Evolutionary conservation across 495 filamentous ascomycete species (phyloP).

Genomic region (Beverwykella pulmonaria): DNA sequence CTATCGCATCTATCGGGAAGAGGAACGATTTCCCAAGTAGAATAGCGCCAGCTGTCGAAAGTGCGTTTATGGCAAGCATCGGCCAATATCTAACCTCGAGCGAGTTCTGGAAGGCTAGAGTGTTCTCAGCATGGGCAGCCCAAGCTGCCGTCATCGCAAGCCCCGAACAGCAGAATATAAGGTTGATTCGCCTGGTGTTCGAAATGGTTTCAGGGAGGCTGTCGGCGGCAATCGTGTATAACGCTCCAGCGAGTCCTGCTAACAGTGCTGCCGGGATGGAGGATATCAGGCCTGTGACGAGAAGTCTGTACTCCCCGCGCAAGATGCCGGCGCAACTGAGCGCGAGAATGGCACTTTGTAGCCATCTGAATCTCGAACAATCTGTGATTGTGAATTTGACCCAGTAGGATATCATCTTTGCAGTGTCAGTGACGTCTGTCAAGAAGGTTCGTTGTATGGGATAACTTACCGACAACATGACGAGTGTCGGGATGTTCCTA

Average conservation of each 20-base stretch:
- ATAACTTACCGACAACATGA: conserved; percentile 13
- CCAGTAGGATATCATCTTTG: neutral
- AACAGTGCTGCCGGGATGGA: conserved; percentile 2
- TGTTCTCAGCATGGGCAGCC: neutral
- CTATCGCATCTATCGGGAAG: neutral
- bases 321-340: conserved; percentile 10
- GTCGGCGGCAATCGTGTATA: conserved; percentile 1
- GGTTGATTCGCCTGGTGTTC: neutral
- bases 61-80: neutral
- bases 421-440: neutral
- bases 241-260: neutral
- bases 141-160: neutral
- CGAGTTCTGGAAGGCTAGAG: neutral
- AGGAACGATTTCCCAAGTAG: neutral
- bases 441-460: neutral
- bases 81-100: neutral
- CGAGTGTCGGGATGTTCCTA: conserved; percentile 7
- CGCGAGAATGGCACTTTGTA: neutral
- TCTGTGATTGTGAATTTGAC: neutral
- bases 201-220: neutral
- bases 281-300: neutral
- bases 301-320: conserved; percentile 14
- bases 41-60: neutral
- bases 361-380: no score
- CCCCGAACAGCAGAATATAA: neutral